Percentiles rank a stretch among this genome's conserved stretches.
Evolutionary conservation across 1,284 basidiomycete species (phyloP).

Genomic region (Wolfiporia cocos): DNA sequence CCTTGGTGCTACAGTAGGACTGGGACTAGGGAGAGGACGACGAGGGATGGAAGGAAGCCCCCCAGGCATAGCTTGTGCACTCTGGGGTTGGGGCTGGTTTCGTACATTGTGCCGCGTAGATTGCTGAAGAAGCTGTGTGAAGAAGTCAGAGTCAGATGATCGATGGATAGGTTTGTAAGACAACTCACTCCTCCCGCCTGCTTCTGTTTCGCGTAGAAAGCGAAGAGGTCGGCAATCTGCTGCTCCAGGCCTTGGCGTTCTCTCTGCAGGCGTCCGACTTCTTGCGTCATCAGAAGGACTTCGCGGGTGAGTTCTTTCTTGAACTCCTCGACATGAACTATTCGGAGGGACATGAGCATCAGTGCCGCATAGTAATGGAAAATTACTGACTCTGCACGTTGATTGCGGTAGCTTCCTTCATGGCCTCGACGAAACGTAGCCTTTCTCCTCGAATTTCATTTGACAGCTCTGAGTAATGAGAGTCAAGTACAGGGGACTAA

Average conservation of each 20-base stretch:
- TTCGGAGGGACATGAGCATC: background rate
- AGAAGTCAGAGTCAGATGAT: background rate
- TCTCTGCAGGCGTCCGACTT: slow-evolving; percentile 66
- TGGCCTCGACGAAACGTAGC: slow-evolving; percentile 81
- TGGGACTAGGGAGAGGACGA: slow-evolving; percentile 3
- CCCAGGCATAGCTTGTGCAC: background rate
- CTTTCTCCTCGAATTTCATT: slow-evolving; percentile 81
- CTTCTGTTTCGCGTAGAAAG: slow-evolving; percentile 68
- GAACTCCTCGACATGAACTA: slow-evolving; percentile 80
- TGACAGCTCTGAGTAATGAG: slow-evolving; percentile 51
- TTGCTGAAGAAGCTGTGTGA: background rate
- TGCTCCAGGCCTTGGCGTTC: slow-evolving; percentile 71
- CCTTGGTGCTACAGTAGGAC: slow-evolving; percentile 2
- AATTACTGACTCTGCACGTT: slow-evolving; percentile 67
- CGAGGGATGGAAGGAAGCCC: background rate
- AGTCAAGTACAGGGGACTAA: background rate
- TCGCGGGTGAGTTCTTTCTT: slow-evolving; percentile 74
- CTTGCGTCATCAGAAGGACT: slow-evolving; percentile 67
- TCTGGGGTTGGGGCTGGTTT: background rate
- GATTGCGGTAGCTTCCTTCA: slow-evolving; percentile 84
- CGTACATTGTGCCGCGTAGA: background rate
- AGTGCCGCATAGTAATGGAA: background rate
- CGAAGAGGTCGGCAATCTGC: slow-evolving; percentile 67
- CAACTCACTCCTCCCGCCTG: slow-evolving; percentile 33
- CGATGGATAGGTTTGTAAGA: background rate